Evolutionary conservation across 164 flowering plant genomes (phyloP).

Genomic region (Vitis labrusca): DNA sequence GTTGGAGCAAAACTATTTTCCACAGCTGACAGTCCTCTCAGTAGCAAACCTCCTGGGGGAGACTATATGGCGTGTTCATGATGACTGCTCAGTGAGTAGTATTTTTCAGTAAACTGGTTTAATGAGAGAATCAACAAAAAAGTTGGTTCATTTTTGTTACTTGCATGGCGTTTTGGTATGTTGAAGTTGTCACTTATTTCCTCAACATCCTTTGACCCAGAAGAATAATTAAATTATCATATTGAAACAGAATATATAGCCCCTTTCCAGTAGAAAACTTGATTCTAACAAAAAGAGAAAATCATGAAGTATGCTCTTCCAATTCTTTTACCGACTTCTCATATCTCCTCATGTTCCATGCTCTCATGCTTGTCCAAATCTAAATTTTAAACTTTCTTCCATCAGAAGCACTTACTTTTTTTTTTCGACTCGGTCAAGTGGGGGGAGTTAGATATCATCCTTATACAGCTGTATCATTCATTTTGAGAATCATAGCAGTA

Average conservation of each 20-base stretch:
- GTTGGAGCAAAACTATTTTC: constrained; percentile 71
- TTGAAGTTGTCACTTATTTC: neutral
- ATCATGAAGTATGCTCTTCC: neutral
- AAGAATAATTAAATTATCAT: neutral
- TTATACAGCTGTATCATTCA: neutral
- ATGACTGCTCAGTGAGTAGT: constrained; percentile 93
- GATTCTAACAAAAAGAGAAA: neutral
- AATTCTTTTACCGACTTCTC: neutral
- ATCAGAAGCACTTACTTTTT: no score
- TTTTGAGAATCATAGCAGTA: constrained; percentile 3
- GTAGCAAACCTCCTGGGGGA: constrained; percentile 90
- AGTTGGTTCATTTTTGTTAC: neutral
- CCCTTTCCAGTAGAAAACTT: neutral
- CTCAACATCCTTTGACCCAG: neutral
- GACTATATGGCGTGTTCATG: constrained; percentile 95
- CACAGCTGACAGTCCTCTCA: constrained; percentile 78
- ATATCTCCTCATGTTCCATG: neutral
- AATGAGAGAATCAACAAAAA: neutral
- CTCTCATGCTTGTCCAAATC: neutral
- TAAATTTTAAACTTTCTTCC: neutral
- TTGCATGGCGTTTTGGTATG: neutral
- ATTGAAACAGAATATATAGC: neutral
- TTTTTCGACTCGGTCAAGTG: neutral
- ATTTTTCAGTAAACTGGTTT: constrained; percentile 39
- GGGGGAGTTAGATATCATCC: neutral